phyloP scores from a whole-genome alignment of 192 early-diverging fungal genomes.

The Podila epicladia region DNA sequence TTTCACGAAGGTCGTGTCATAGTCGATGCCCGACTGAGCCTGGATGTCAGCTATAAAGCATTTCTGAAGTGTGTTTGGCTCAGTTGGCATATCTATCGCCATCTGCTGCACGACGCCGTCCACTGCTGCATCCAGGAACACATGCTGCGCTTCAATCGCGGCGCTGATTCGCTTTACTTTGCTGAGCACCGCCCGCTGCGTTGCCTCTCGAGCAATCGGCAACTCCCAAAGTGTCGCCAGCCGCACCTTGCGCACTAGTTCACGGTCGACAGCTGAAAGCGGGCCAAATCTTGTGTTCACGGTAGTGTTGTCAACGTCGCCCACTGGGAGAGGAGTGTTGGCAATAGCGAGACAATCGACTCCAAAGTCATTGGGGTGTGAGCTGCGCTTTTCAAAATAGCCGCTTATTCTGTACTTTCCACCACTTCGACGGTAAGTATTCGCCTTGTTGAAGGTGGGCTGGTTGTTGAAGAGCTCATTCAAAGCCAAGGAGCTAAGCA shows the following conservation, averaged over 20 bases:
- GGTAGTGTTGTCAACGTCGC: slow-evolving; percentile 3
- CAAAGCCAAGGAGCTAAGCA: too few species aligned
- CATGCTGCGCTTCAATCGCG: slow-evolving; percentile 5
- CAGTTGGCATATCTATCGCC: slow-evolving; percentile 10
- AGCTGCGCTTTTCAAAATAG: slow-evolving; percentile 4
- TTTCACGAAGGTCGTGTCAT: slow-evolving; percentile 16
- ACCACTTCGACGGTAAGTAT: slow-evolving; percentile 2
- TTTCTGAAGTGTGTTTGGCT: slow-evolving; percentile 14
- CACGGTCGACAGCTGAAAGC: slow-evolving; percentile 9
- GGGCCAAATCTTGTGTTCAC: slow-evolving; percentile 7
- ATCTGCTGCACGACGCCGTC: slow-evolving; percentile 3
- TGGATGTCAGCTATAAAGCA: slow-evolving; percentile 16
- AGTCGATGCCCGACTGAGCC: slow-evolving; percentile 12
- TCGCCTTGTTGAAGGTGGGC: too few species aligned
- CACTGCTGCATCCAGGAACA: slow-evolving; percentile 18
- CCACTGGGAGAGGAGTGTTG: neutral
- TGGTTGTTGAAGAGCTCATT: too few species aligned
- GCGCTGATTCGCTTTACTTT: slow-evolving; percentile 16
- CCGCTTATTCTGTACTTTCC: neutral
- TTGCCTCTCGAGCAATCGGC: slow-evolving; percentile 19
- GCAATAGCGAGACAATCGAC: slow-evolving; percentile 6
- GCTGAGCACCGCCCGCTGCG: slow-evolving; percentile 1
- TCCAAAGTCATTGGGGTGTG: slow-evolving; percentile 3
- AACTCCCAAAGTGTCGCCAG: slow-evolving; percentile 16
- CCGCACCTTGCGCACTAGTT: slow-evolving; percentile 16